Percentiles rank a stretch among this genome's conserved stretches.
These are phyloP conservation scores for Neckera pumila DNA, from an alignment of 225 moss, liverwort and hornwort genomes.

Conservation along the genomic window DNA sequence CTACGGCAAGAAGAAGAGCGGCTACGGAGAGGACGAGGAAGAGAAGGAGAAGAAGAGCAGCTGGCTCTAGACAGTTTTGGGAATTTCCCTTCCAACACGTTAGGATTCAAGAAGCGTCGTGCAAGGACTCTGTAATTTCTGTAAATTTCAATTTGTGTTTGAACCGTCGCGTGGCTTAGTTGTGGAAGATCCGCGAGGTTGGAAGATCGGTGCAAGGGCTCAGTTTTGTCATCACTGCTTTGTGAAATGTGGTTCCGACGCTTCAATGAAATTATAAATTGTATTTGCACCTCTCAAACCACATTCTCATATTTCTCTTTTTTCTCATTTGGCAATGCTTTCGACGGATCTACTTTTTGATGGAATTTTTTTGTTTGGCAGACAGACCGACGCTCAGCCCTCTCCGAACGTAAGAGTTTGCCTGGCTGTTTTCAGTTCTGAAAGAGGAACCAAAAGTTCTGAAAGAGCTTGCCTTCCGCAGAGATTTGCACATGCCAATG, in stretches of 20 bases:
- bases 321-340: not conserved
- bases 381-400: not conserved
- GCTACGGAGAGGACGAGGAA: not conserved
- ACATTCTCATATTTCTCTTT: not conserved
- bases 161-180: not conserved
- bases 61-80: not conserved
- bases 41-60: slow-evolving; percentile 6
- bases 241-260: not conserved
- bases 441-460: too few species aligned
- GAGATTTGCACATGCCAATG: not conserved
- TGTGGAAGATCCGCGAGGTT: not conserved
- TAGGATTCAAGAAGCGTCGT: not conserved
- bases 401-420: too few species aligned
- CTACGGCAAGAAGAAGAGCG: slow-evolving; percentile 4
- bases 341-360: not conserved
- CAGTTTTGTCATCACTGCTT: not conserved
- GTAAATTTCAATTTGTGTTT: not conserved
- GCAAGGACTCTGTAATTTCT: not conserved
- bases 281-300: not conserved
- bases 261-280: not conserved
- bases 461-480: not conserved
- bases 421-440: too few species aligned
- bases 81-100: not conserved
- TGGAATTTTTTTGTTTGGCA: not conserved
- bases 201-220: not conserved